These are phyloP conservation scores for Pyrenophora teres DNA, from an alignment of 2,329 filamentous ascomycete species.

Conservation along the genomic window DNA sequence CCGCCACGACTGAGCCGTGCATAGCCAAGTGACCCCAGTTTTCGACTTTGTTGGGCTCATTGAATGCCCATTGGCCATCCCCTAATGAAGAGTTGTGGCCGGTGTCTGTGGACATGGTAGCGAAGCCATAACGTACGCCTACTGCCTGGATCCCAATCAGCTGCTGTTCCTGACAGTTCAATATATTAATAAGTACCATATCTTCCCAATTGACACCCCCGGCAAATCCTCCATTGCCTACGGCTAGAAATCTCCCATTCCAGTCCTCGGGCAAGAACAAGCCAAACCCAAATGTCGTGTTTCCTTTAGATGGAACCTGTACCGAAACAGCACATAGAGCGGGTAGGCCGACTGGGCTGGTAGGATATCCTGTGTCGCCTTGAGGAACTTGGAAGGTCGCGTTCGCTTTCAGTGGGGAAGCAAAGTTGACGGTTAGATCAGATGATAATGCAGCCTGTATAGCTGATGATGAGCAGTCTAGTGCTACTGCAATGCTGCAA, in stretches of 20 bases:
- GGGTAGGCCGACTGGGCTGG: slow-evolving; percentile 44
- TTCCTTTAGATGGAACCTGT: slow-evolving; percentile 43
- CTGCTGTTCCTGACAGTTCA: no score
- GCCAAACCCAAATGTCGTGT: slow-evolving; percentile 47
- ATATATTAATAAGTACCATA: slow-evolving; percentile 44
- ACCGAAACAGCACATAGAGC: slow-evolving; percentile 47
- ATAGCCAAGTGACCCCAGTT: slow-evolving; percentile 48
- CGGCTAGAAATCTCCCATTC: slow-evolving; percentile 46
- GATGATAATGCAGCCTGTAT: slow-evolving; percentile 43
- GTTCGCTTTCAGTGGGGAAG: slow-evolving; percentile 38
- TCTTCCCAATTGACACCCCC: slow-evolving; percentile 57
- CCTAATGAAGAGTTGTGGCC: slow-evolving; percentile 49
- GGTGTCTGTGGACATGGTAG: slow-evolving; percentile 52
- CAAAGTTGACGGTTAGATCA: slow-evolving; percentile 46
- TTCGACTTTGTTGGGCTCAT: slow-evolving; percentile 43
- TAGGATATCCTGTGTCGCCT: slow-evolving; percentile 49
- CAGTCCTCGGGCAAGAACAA: slow-evolving; percentile 47
- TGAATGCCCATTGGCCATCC: slow-evolving; percentile 47
- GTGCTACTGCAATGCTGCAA: slow-evolving; percentile 23
- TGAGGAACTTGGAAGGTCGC: slow-evolving; percentile 47
- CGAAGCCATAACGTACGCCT: slow-evolving; percentile 49
- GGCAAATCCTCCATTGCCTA: slow-evolving; percentile 55
- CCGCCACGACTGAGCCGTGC: slow-evolving; percentile 56
- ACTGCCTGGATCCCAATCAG: slow-evolving; percentile 18
- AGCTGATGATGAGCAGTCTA: slow-evolving; percentile 41